Percentiles rank a stretch among this genome's conserved stretches.
phyloP scores from a whole-genome alignment of 2,329 filamentous ascomycete genomes.

The Fusarium sp. region DNA sequence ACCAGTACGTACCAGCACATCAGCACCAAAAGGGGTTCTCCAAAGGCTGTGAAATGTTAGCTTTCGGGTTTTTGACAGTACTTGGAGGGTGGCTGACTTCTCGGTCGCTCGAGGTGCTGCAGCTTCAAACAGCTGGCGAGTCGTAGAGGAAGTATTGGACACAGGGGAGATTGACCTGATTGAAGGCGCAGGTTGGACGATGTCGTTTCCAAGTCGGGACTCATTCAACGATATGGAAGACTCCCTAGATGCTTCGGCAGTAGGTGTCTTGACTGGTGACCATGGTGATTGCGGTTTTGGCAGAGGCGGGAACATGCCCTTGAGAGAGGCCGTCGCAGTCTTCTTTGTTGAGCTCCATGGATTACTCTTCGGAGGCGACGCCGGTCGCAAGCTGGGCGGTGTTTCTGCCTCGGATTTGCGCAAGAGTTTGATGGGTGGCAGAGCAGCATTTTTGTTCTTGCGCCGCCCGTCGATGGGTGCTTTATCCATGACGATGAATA shows the following conservation, averaged over 20 bases:
- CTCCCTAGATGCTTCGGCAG: conserved; percentile 23
- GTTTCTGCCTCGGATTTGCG: conserved; percentile 29
- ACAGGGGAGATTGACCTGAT: conserved; percentile 35
- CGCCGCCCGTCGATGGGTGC: conserved; percentile 46
- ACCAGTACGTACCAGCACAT: conserved; percentile 48
- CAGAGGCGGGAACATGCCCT: conserved; percentile 41
- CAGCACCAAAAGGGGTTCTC: conserved; percentile 49
- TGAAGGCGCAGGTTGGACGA: conserved; percentile 7
- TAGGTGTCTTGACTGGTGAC: conserved; percentile 12
- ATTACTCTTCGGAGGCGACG: conserved; percentile 51
- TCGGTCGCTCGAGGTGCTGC: conserved; percentile 46
- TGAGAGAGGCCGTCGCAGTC: background rate
- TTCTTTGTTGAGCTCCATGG: conserved; percentile 46
- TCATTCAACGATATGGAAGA: conserved; percentile 26
- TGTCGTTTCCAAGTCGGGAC: conserved; percentile 17
- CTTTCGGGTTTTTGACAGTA: background rate
- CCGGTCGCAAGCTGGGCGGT: conserved; percentile 44
- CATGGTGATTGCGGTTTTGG: conserved; percentile 19
- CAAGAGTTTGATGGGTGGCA: conserved; percentile 7
- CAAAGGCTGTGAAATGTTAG: conserved; percentile 47
- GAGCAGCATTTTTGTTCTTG: conserved; percentile 27
- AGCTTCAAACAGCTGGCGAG: conserved; percentile 43
- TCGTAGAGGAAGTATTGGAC: conserved; percentile 38
- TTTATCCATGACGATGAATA: conserved; percentile 38
- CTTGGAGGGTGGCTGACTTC: conserved; percentile 31